Percentiles rank a stretch among this genome's conserved stretches.
These are phyloP conservation scores for Coemansia reversa DNA, from an alignment of 192 early-diverging fungal genomes.

Conservation along the genomic window DNA sequence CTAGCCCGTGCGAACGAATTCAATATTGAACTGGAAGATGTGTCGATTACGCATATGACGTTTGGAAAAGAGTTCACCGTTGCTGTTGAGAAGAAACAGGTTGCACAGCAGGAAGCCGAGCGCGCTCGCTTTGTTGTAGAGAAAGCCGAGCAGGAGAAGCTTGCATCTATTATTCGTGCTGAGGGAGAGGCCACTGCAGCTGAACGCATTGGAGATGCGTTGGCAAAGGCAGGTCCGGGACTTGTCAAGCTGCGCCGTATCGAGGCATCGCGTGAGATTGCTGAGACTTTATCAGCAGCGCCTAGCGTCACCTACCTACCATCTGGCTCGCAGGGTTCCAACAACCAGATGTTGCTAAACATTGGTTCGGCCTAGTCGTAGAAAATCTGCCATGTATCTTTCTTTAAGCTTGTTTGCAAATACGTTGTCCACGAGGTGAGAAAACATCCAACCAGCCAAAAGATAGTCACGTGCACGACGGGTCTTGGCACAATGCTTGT, in stretches of 20 bases:
- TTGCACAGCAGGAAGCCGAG: slow-evolving; percentile 99
- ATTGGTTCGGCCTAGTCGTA: slow-evolving; percentile 51
- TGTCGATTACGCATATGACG: slow-evolving; percentile 98
- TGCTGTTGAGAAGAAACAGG: slow-evolving; percentile 98
- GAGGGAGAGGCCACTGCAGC: slow-evolving; percentile 97
- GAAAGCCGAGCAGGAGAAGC: slow-evolving; percentile 97
- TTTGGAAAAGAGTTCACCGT: slow-evolving; percentile 99
- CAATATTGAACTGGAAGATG: slow-evolving; percentile 94
- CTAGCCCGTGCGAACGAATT: slow-evolving; percentile 92
- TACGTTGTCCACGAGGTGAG: too few relatives aligned
- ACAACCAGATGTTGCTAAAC: slow-evolving; percentile 77
- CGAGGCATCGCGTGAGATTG: slow-evolving; percentile 96
- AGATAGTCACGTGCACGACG: neutral
- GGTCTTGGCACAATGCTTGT: neutral
- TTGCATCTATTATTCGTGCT: slow-evolving; percentile 93
- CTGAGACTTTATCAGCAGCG: slow-evolving; percentile 75
- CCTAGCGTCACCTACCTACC: slow-evolving; percentile 94
- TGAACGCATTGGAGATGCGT: slow-evolving; percentile 82
- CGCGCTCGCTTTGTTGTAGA: slow-evolving; percentile 98
- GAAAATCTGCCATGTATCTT: neutral
- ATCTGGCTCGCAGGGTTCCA: slow-evolving; percentile 51
- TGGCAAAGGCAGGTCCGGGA: slow-evolving; percentile 90
- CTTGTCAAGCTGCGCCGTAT: slow-evolving; percentile 95
- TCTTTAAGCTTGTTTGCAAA: neutral
- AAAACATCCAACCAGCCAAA: neutral